Conservation (phyloP, 2,329 filamentous ascomycete genomes). For the Daldinia eschscholtzii region DNA sequence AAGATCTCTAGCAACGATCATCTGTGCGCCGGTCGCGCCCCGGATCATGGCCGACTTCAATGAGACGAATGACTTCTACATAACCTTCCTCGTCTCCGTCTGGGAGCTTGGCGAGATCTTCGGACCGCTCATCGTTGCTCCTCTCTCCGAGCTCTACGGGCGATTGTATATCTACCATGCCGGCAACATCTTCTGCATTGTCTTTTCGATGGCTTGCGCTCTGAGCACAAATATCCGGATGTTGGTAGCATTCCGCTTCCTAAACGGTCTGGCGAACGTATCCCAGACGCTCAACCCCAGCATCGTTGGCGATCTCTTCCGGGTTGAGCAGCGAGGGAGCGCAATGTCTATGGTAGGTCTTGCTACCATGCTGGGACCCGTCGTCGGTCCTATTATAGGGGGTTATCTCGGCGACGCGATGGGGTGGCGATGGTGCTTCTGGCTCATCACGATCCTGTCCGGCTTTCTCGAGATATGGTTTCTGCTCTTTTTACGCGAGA, state of each 20-base stretch:
- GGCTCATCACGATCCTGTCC: constrained; percentile 28
- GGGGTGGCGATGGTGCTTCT: constrained; percentile 36
- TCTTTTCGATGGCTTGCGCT: constrained; percentile 23
- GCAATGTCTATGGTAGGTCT: constrained; percentile 27
- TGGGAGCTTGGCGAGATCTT: constrained; percentile 25
- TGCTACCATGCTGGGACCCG: constrained; percentile 23
- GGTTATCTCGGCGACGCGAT: constrained; percentile 20
- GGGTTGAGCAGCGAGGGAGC: constrained; percentile 25
- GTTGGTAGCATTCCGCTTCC: constrained; percentile 29
- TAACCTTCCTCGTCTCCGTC: constrained; percentile 27
- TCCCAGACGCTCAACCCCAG: constrained; percentile 23
- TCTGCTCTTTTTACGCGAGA: constrained; percentile 23
- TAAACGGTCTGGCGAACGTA: constrained; percentile 19
- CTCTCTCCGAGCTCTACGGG: constrained; percentile 33
- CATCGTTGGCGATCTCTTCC: constrained; percentile 26
- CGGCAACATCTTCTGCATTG: constrained; percentile 20
- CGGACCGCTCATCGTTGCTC: constrained; percentile 26
- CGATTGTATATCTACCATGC: constrained; percentile 25
- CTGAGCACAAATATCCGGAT: constrained; percentile 24
- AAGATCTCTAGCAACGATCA: constrained; percentile 26
- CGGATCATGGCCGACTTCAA: constrained; percentile 25
- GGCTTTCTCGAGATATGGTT: constrained; percentile 29
- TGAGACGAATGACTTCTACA: constrained; percentile 18
- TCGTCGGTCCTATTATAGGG: constrained; percentile 28
- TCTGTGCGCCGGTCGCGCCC: constrained; percentile 26